phyloP scores from a whole-genome alignment of 345 rosid genomes.

The Hevea brasiliensis region DNA sequence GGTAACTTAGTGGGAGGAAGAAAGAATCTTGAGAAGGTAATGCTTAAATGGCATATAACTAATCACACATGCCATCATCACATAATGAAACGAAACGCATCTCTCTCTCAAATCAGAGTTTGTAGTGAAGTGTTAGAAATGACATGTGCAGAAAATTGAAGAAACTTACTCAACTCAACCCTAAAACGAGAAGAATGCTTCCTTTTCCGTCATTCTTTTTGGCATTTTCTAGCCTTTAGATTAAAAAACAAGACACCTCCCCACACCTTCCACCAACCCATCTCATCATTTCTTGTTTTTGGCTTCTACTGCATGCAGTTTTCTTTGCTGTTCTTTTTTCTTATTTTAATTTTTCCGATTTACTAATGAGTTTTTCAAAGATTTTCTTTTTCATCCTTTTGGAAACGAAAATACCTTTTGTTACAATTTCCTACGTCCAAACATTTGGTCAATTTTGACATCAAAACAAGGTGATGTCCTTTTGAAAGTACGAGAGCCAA shows the following conservation, averaged over 20 bases:
- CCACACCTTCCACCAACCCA: conserved; percentile 20
- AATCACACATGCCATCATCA: conserved; percentile 17
- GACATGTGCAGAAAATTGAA: conserved; percentile 19
- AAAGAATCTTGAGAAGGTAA: neutral
- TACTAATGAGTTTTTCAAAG: too few relatives aligned
- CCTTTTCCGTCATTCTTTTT: conserved; percentile 20
- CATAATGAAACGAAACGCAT: conserved; percentile 8
- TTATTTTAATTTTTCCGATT: too few relatives aligned
- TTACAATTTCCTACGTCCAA: too few relatives aligned
- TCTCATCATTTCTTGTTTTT: conserved; percentile 30
- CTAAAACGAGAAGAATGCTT: conserved; percentile 35
- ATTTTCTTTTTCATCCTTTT: too few relatives aligned
- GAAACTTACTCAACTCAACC: neutral
- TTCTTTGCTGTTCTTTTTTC: neutral
- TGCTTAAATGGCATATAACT: neutral
- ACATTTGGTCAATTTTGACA: too few relatives aligned
- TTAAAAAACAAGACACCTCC: neutral
- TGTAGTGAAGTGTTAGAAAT: conserved; percentile 7
- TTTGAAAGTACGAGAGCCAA: too few relatives aligned
- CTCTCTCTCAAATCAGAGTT: neutral
- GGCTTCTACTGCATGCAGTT: conserved; percentile 11
- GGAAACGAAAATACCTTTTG: too few relatives aligned
- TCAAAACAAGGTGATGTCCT: too few relatives aligned
- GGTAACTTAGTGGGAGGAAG: neutral
- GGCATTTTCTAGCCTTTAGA: conserved; percentile 18